Evolutionary conservation across 352 stramenopile genomes (phyloP).

Genomic region (Phytopythium oedochilum): DNA sequence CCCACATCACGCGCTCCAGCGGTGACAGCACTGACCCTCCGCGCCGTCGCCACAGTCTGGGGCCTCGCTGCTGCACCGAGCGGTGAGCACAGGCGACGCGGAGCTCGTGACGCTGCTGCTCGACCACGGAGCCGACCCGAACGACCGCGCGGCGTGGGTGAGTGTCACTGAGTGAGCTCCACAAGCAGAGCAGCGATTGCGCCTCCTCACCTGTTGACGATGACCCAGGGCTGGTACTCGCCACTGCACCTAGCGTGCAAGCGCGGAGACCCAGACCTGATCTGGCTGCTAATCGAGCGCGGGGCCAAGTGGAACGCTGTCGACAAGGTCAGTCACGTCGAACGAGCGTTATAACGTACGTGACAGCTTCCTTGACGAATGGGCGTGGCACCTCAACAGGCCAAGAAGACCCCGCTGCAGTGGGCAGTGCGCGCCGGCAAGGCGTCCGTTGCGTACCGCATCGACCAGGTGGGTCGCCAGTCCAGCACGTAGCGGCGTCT

Average conservation of each 20-base stretch:
- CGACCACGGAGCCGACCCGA: constrained; percentile 34
- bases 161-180: neutral
- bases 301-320: constrained; percentile 46
- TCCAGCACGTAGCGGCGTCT: neutral
- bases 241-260: constrained; percentile 78
- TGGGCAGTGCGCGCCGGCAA: constrained; percentile 66
- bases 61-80: constrained; percentile 56
- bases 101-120: constrained; percentile 48
- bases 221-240: constrained; percentile 60
- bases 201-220: too few species aligned
- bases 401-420: constrained; percentile 64
- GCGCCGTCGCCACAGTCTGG: constrained; percentile 38
- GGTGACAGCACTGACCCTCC: neutral
- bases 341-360: neutral
- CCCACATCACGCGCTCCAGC: neutral
- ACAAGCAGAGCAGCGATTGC: too few species aligned
- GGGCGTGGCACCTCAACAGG: constrained; percentile 6
- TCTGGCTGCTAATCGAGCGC: constrained; percentile 57
- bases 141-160: constrained; percentile 62
- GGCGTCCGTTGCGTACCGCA: constrained; percentile 62
- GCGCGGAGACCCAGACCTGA: constrained; percentile 47
- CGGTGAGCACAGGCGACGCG: constrained; percentile 35
- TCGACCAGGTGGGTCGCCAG: constrained; percentile 45
- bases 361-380: neutral
- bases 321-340: constrained; percentile 47